Evolutionary conservation across 495 filamentous ascomycete genomes (phyloP).

Genomic region (Neurospora discreta): DNA sequence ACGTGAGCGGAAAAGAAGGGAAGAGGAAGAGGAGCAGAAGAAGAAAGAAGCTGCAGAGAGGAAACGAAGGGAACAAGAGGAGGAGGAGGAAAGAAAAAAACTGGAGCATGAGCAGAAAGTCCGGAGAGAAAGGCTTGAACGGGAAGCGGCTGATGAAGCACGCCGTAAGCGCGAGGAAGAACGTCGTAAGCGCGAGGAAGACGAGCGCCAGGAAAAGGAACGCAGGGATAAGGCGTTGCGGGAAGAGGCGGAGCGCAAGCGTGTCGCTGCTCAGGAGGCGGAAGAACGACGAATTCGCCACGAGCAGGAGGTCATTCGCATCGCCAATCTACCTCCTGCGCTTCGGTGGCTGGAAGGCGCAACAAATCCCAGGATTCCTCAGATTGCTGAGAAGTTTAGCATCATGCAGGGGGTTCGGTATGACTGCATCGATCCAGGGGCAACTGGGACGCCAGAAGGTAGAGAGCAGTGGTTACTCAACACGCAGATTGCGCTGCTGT

Average conservation of each 20-base stretch:
- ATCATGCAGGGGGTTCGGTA: conserved; percentile 40
- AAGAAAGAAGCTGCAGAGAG: conserved; percentile 34
- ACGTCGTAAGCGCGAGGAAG: conserved; percentile 1
- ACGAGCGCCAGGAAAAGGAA: conserved; percentile 11
- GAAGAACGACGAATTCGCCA: conserved; percentile 35
- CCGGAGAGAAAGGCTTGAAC: conserved; percentile 28
- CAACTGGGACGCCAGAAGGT: conserved; percentile 33
- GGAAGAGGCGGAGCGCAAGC: conserved; percentile 48
- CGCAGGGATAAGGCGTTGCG: conserved; percentile 30
- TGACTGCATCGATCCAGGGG: conserved; percentile 39
- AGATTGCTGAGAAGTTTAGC: conserved; percentile 39
- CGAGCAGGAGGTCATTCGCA: conserved; percentile 34
- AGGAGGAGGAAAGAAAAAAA: conserved; percentile 25
- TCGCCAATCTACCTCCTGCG: conserved; percentile 40
- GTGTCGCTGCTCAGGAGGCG: conserved; percentile 43
- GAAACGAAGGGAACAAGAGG: conserved; percentile 10
- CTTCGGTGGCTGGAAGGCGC: conserved; percentile 41
- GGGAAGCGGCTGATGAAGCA: conserved; percentile 34
- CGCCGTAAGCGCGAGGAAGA: conserved; percentile 34
- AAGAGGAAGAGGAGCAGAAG: conserved; percentile 23
- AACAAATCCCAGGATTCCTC: conserved; percentile 35
- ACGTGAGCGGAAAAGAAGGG: conserved; percentile 26
- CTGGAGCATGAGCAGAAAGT: conserved; percentile 31
- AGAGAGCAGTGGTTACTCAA: conserved; percentile 69
- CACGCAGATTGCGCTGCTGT: conserved; percentile 59